Conservation (phyloP, 1,139 yeast species). For the Taphrina pruni region DNA sequence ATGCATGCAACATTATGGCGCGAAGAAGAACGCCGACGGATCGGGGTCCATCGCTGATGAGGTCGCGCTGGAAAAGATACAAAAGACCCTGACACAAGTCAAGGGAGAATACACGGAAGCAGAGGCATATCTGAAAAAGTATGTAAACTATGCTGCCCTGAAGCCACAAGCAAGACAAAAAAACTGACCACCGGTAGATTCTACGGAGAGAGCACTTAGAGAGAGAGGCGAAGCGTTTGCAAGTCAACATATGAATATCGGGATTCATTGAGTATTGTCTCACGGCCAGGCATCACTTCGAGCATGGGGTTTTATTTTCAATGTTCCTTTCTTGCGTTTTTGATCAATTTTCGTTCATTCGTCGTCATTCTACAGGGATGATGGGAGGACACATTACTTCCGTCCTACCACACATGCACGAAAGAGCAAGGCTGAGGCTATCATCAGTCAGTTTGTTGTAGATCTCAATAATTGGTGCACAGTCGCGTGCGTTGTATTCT, state of each 20-base stretch:
- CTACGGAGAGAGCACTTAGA: constrained; percentile 31
- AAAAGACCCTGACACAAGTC: constrained; percentile 48
- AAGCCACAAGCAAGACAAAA: too few relatives aligned
- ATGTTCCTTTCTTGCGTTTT: not conserved
- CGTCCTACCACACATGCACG: not conserved
- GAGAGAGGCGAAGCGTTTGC: not conserved
- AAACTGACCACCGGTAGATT: constrained; percentile 14
- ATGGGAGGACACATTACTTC: too few relatives aligned
- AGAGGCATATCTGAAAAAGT: constrained; percentile 48
- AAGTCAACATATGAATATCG: not conserved
- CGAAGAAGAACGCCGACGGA: constrained; percentile 56
- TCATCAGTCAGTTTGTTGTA: not conserved
- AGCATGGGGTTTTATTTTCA: not conserved
- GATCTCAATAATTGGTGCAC: not conserved
- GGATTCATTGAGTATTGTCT: too few relatives aligned
- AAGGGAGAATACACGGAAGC: constrained; percentile 52
- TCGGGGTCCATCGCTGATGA: constrained; percentile 49
- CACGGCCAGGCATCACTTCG: constrained; percentile 5
- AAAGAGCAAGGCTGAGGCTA: not conserved
- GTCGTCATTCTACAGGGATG: not conserved
- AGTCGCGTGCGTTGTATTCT: too few relatives aligned
- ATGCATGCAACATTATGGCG: constrained; percentile 88
- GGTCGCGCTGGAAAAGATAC: constrained; percentile 49
- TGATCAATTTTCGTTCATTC: not conserved
- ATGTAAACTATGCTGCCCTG: not conserved